These are phyloP conservation scores for Dothiorella sarmentorum DNA, from an alignment of 2,329 filamentous ascomycete genomes.

Conservation along the genomic window DNA sequence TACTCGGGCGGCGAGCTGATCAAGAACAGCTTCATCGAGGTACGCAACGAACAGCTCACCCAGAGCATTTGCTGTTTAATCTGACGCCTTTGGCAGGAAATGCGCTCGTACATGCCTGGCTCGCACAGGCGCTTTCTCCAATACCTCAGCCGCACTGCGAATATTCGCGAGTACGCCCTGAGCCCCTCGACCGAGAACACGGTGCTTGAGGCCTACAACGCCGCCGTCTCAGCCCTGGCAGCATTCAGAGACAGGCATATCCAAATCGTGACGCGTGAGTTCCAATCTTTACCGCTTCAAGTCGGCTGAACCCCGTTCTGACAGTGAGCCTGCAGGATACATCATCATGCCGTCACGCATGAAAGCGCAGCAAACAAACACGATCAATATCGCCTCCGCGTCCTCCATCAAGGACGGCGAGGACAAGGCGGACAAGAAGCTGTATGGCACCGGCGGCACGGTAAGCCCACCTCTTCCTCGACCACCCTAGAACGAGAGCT, in stretches of 20 bases:
- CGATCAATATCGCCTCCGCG: not conserved
- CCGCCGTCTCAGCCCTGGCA: constrained; percentile 44
- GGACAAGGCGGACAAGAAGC: constrained; percentile 24
- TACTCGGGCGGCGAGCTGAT: constrained; percentile 36
- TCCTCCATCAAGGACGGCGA: constrained; percentile 21
- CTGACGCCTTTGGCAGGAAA: constrained; percentile 37
- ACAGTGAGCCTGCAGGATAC: constrained; percentile 39
- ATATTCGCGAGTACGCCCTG: constrained; percentile 46
- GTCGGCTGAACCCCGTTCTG: not conserved
- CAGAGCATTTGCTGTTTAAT: constrained; percentile 17
- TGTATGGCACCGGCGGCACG: constrained; percentile 42
- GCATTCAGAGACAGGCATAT: constrained; percentile 52
- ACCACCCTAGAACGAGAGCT: constrained; percentile 47
- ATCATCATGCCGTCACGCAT: constrained; percentile 46
- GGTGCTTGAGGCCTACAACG: constrained; percentile 45
- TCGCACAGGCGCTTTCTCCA: constrained; percentile 51
- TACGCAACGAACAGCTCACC: not conserved
- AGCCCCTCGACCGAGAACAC: constrained; percentile 31
- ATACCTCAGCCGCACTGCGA: constrained; percentile 43
- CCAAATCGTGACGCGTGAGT: constrained; percentile 44
- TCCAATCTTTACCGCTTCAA: too few species aligned
- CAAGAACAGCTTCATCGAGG: constrained; percentile 19
- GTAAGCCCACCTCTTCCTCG: constrained; percentile 29
- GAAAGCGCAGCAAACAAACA: constrained; percentile 17
- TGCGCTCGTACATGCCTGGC: constrained; percentile 55